phyloP scores from a whole-genome alignment of 2,329 filamentous ascomycete species.

The Colletotrichum australisinense region DNA sequence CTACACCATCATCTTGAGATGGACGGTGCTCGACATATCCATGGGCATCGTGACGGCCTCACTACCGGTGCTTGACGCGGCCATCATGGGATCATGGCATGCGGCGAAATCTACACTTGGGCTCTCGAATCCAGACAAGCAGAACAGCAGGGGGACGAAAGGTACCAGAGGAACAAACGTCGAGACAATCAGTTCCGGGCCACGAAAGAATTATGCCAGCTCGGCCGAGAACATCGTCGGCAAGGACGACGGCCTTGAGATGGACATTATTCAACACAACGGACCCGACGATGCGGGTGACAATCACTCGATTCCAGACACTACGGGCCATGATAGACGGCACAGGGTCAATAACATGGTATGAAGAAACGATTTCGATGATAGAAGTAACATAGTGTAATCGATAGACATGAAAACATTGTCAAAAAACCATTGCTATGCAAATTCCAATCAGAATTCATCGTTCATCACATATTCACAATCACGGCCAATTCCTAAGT shows the following conservation, averaged over 20 bases:
- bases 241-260: constrained; percentile 15
- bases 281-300: not conserved
- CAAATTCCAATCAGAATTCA: not conserved
- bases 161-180: not conserved
- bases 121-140: constrained; percentile 3
- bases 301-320: not conserved
- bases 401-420: not conserved
- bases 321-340: not conserved
- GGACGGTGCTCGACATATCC: constrained; percentile 42
- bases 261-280: constrained; percentile 13
- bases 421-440: not conserved
- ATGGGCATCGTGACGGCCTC: constrained; percentile 44
- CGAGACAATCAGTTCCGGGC: constrained; percentile 7
- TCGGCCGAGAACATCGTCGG: constrained; percentile 20
- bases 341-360: not conserved
- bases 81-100: constrained; percentile 33
- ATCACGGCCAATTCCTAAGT: not conserved
- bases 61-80: constrained; percentile 43
- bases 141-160: constrained; percentile 9
- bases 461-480: not conserved
- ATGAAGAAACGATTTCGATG: not conserved
- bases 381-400: not conserved
- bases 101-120: constrained; percentile 17
- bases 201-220: constrained; percentile 1
- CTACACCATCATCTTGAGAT: constrained; percentile 39